A percentile compares a stretch with the other conserved stretches of the same genome.
Conservation (phyloP, 306 rosid genomes). For the Cicer bijugum region DNA sequence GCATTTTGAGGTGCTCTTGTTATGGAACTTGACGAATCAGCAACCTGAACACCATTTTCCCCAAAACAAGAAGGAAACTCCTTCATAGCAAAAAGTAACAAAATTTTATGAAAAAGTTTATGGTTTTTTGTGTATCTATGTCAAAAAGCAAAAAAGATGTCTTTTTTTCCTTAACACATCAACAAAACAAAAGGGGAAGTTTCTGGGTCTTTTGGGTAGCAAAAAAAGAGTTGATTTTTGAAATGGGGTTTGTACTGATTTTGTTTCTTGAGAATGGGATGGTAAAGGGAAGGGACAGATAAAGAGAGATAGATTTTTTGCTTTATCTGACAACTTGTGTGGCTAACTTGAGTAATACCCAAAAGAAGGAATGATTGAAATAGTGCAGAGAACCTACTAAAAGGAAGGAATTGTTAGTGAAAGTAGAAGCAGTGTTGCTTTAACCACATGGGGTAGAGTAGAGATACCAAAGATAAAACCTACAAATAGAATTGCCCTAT, state of each 20-base stretch:
- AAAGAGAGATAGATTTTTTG: conserved; percentile 42
- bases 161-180: conserved; percentile 37
- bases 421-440: conserved; percentile 42
- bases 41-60: conserved; percentile 91
- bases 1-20: conserved; percentile 69
- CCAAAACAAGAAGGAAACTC: conserved; percentile 99
- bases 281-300: conserved; percentile 22
- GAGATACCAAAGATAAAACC: no score
- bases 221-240: conserved; percentile 38
- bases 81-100: conserved; percentile 53
- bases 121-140: no score
- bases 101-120: no score
- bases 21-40: conserved; percentile 55
- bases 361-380: conserved; percentile 34
- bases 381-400: neutral
- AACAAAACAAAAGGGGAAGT: neutral
- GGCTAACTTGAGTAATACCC: conserved; percentile 36
- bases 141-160: no score
- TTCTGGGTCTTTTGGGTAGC: conserved; percentile 11
- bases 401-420: conserved; percentile 35
- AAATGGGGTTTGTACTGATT: conserved; percentile 22
- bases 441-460: conserved; percentile 49
- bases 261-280: conserved; percentile 35
- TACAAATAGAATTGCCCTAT: no score
- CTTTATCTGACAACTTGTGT: conserved; percentile 39